Evolutionary conservation across 164 flowering plant genomes (phyloP).

Genomic region (Magnolia kwangsiensis): DNA sequence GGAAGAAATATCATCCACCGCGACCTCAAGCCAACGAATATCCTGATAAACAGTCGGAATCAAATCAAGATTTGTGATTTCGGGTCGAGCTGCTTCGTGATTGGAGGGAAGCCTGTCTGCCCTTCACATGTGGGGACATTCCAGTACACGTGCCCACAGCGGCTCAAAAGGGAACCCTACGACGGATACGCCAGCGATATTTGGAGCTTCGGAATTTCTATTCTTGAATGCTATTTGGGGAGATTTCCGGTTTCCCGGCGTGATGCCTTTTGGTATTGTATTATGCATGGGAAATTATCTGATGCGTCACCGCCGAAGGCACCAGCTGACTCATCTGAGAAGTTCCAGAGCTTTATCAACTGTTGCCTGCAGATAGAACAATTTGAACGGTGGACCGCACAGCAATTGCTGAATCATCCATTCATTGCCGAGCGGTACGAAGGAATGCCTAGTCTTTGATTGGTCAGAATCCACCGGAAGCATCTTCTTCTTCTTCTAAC

Average conservation of each 20-base stretch:
- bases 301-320: slow-evolving; percentile 32
- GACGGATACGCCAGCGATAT: slow-evolving; percentile 49
- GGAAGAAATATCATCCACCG: slow-evolving; percentile 43
- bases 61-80: slow-evolving; percentile 63
- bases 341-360: slow-evolving; percentile 37
- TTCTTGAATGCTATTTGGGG: slow-evolving; percentile 46
- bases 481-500: no score
- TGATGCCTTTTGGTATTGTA: slow-evolving; percentile 17
- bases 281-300: slow-evolving; percentile 55
- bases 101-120: neutral
- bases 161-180: slow-evolving; percentile 22
- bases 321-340: slow-evolving; percentile 34
- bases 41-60: slow-evolving; percentile 34
- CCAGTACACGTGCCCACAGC: slow-evolving; percentile 64
- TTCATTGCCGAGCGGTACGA: slow-evolving; percentile 22
- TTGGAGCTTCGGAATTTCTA: slow-evolving; percentile 51
- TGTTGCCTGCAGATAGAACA: slow-evolving; percentile 53
- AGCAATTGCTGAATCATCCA: slow-evolving; percentile 49
- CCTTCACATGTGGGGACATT: slow-evolving; percentile 32
- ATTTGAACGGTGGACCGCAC: slow-evolving; percentile 43
- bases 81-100: slow-evolving; percentile 38
- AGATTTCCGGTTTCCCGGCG: slow-evolving; percentile 25
- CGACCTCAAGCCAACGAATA: slow-evolving; percentile 60
- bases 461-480: no score
- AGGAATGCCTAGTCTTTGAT: no score